Evolutionary conservation across 352 stramenopile genomes (phyloP), one percentile per base, ranked within the genome.

Genomic region (Poterioochromonas sp.): DNA sequence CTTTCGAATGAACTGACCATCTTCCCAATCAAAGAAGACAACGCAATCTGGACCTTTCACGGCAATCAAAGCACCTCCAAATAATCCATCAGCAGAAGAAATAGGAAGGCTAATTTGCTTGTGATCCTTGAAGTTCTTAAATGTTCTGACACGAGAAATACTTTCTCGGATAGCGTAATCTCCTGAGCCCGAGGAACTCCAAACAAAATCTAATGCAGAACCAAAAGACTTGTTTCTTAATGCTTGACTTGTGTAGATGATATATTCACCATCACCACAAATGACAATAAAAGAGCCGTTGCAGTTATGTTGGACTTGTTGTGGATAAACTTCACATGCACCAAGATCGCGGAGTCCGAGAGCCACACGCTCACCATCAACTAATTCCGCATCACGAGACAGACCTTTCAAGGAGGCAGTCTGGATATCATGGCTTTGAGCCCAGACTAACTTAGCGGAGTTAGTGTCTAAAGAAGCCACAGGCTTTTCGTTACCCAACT

Each of bases 21-120:
- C 92, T n/a, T 98, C 92, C 95, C 95, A 99, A 84, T 98, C 94
- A 82, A 97, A 99, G 86, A 99, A 98, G 0, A 96, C 88, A 70
- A 99, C 89, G 49, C 90, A 92, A 83, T 99, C 94, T 73, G 90
- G 83, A 40, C 94, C 94, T 83, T 96, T 95, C 40, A 99, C 92
- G 78, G 92, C 95, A 15, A 99, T 90, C 37, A 95, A 89, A 29
- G 93, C 91, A 1, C 96, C 96, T 20, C 96, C 95, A 82, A 97
- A 99, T 12, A 99, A 79, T 0, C 89, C 93, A 74, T 99, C 95
- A 0, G 95, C 93, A 47, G 90, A 94, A 20, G 92, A 81, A 77
- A 97, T 92, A 0, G 94, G 92, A 20, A 73, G 98, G 90, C 8
- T 87, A 90, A 82, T 95, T 58, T 65, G 37, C 41, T 73, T 91